Percentiles rank a stretch among this genome's conserved stretches.
Conservation (phyloP, 2,329 filamentous ascomycete genomes). For the Chaetothyriales sp. region DNA sequence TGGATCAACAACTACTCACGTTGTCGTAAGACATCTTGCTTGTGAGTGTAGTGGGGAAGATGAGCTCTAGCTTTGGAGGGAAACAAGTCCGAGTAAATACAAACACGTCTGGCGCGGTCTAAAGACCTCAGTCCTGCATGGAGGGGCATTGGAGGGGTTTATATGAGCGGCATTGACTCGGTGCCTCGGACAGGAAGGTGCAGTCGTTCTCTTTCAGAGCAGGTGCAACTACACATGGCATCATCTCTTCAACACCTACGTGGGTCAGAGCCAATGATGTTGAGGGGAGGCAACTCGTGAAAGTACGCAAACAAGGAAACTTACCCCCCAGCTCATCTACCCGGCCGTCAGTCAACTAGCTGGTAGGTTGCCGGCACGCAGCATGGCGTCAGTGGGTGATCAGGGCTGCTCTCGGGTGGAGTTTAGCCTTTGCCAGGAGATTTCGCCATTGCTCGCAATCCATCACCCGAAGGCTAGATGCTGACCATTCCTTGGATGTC, state of each 20-base stretch:
- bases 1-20: constrained; percentile 1
- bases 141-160: constrained; percentile 1
- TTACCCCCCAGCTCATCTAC: not conserved
- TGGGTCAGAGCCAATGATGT: not conserved
- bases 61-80: not conserved
- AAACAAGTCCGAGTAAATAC: not conserved
- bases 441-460: not conserved
- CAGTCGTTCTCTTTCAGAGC: not conserved
- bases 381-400: not conserved
- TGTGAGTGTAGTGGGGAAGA: not conserved
- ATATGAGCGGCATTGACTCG: not conserved
- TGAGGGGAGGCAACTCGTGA: not conserved
- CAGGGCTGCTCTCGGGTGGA: not conserved
- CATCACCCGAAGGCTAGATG: not conserved
- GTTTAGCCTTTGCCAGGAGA: not conserved
- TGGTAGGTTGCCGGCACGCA: not conserved
- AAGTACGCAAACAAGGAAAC: not conserved
- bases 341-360: not conserved
- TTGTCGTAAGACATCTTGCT: constrained; percentile 1
- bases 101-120: not conserved
- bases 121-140: not conserved
- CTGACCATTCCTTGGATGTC: not conserved
- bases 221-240: not conserved
- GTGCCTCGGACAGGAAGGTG: not conserved
- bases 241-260: not conserved